Evolutionary conservation across 2,329 filamentous ascomycete genomes (phyloP).

Genomic region (Fusarium domesticum): DNA sequence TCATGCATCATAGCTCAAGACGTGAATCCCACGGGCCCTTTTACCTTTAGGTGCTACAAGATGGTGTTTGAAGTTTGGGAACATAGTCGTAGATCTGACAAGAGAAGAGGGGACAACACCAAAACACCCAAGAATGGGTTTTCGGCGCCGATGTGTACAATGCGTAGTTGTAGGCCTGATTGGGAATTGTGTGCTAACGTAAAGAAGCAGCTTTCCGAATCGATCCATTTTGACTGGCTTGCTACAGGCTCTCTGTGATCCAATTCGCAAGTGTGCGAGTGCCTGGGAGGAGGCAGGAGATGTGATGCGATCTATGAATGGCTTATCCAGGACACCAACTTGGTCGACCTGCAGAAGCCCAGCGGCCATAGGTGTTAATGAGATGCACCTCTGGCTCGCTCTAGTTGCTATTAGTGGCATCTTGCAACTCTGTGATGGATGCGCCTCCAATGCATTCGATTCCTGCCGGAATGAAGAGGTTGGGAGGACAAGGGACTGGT

Average conservation of each 20-base stretch:
- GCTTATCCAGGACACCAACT: constrained; percentile 14
- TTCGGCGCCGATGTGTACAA: background rate
- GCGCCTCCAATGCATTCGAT: background rate
- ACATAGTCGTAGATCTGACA: too few relatives aligned
- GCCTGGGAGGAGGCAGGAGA: constrained; percentile 8
- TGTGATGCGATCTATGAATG: constrained; percentile 23
- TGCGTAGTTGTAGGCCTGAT: background rate
- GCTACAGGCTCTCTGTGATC: constrained; percentile 12
- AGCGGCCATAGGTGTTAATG: constrained; percentile 2
- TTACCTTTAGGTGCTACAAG: background rate
- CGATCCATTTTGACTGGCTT: background rate
- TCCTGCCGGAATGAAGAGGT: background rate
- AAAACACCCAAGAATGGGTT: too few relatives aligned
- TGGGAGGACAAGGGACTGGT: background rate
- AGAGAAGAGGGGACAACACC: too few relatives aligned
- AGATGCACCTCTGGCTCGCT: constrained; percentile 16
- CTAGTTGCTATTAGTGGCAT: constrained; percentile 2
- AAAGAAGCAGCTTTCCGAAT: background rate
- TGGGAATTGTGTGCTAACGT: background rate
- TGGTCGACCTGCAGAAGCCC: constrained; percentile 18
- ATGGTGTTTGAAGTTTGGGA: too few relatives aligned
- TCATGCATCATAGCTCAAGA: background rate
- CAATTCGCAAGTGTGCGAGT: constrained; percentile 21
- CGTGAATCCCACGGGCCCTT: background rate
- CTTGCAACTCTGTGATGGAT: background rate